Evolutionary conservation across 208 protist species (phyloP), one percentile per base, ranked within the genome.

Genomic region (Acanthamoeba divionensis): DNA sequence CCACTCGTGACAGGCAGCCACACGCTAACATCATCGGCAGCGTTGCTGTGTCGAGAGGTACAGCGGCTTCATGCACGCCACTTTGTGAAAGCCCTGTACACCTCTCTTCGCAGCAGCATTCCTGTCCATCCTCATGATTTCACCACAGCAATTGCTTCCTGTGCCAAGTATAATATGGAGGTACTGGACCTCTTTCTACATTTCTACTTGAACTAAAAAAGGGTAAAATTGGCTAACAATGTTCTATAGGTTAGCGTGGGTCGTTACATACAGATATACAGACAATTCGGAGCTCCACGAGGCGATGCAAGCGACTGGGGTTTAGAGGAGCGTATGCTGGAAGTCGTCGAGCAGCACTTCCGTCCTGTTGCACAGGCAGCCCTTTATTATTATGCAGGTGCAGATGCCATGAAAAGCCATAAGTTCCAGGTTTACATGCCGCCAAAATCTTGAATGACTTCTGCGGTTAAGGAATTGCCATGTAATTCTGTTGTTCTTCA

Each of bases 61-160:
- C 79, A 69, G 12, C 24, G 26, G 55, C 79, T 88, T 33, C 69
- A 88, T 45, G 55, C 65, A 62, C 50, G 79, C 9, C 44, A 36
- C 13, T 88, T 88, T 66, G 79, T 88, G 38, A 88, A 88, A 26
- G 79, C 79, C 31, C 57, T 88, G 38, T 88, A 88, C 79, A 88
- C 79, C 13, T 54, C 79, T 26, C 44, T 88, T 21, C 52, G 79
- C n/a, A 62, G 69, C 24, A 62, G 79, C 36, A 47, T 47, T 5
- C 79, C 79, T 5, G 79, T 88, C 0, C 79, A 88, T 41, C 79
- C 79, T n/a, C 52, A 88, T 31, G 79, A 88, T 62, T 60, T 88
- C 21, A 24, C 10, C 0, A 24, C 24, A 31, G 55, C 55, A 63
- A 63, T 63, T 63, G 55, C 26, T 63, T 24, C 55, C n/a, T 63